Conservation (phyloP, 768 basidiomycete species). For the Collybia sp. region DNA sequence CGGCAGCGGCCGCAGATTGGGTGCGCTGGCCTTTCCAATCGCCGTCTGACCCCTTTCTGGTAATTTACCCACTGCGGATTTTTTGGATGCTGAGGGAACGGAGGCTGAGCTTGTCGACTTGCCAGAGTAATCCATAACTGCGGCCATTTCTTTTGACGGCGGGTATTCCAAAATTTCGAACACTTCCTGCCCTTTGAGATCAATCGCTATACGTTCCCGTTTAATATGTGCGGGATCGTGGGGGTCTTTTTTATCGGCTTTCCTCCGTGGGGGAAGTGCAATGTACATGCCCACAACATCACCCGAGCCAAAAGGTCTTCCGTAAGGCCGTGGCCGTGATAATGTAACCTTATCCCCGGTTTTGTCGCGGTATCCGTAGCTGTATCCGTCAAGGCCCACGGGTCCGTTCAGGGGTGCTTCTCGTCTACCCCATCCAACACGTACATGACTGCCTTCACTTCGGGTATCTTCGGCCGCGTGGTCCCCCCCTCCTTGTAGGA, state of each 20-base stretch:
- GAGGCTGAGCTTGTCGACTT: constrained; percentile 53
- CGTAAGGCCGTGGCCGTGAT: constrained; percentile 78
- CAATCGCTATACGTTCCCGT: constrained; percentile 89
- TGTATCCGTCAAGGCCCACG: constrained; percentile 90
- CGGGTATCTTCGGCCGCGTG: constrained; percentile 39
- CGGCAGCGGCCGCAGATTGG: constrained; percentile 61
- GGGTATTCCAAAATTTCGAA: constrained; percentile 92
- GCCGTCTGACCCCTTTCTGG: constrained; percentile 48
- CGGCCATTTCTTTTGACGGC: constrained; percentile 86
- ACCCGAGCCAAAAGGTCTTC: constrained; percentile 66
- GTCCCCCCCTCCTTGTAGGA: constrained; percentile 72
- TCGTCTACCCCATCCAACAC: constrained; percentile 88
- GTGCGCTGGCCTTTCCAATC: constrained; percentile 28
- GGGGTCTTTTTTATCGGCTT: constrained; percentile 56
- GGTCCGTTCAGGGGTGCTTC: constrained; percentile 94
- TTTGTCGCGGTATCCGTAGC: constrained; percentile 88
- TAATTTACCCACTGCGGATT: constrained; percentile 63
- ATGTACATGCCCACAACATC: constrained; percentile 95
- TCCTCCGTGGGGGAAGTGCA: constrained; percentile 67
- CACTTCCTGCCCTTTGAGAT: constrained; percentile 94
- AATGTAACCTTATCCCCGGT: constrained; percentile 88
- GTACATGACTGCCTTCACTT: constrained; percentile 74
- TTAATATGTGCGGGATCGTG: constrained; percentile 80
- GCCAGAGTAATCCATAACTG: constrained; percentile 74
- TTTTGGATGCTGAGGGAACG: constrained; percentile 58